Percentiles rank a stretch among this genome's conserved stretches.
These are phyloP conservation scores for Marchantia paleacea DNA, from an alignment of 225 moss, liverwort and hornwort species.

Conservation along the genomic window DNA sequence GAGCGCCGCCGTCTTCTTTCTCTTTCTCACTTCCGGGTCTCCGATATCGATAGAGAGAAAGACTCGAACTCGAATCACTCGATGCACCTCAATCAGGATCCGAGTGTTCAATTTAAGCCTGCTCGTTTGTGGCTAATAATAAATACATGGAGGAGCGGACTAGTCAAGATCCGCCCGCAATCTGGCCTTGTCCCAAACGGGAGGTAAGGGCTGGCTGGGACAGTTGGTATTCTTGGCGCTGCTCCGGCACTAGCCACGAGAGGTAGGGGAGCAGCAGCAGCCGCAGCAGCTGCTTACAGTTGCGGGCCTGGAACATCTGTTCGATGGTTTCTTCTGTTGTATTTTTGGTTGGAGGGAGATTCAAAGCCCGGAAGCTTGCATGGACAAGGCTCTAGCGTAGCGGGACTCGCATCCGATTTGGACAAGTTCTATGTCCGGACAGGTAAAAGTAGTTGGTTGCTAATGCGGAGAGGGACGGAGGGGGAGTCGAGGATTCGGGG, in stretches of 20 bases:
- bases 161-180: background rate
- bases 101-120: background rate
- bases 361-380: background rate
- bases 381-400: background rate
- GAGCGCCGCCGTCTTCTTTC: conserved; percentile 6
- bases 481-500: no score
- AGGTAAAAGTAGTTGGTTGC: conserved; percentile 10
- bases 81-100: background rate
- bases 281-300: no score
- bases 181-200: background rate
- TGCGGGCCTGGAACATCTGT: background rate
- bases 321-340: background rate
- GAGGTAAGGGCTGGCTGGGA: background rate
- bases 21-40: no score
- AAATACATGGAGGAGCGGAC: background rate
- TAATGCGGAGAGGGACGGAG: background rate
- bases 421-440: background rate
- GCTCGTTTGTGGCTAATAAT: background rate
- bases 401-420: background rate
- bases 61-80: background rate
- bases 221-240: conserved; percentile 8
- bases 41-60: no score
- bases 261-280: no score
- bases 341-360: background rate
- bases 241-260: background rate